phyloP scores from a whole-genome alignment of 805 yeast species.

The Jamesozyma hellenica region DNA sequence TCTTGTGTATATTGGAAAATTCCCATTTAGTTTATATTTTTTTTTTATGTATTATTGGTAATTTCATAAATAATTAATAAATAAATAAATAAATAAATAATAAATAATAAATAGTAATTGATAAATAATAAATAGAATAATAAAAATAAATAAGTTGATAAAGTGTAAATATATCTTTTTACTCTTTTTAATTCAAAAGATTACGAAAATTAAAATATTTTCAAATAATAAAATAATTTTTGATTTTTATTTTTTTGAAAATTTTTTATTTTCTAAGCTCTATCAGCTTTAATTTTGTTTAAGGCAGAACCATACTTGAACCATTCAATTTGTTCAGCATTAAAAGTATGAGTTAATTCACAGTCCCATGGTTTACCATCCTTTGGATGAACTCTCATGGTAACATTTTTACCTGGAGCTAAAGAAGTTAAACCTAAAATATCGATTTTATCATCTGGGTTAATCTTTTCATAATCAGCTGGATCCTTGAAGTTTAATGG shows the following conservation, averaged over 20 bases:
- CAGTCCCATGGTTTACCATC: conserved; percentile 80
- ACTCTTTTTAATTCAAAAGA: too few species aligned
- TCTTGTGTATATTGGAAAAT: too few species aligned
- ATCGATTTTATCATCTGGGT: conserved; percentile 84
- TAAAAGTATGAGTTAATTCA: conserved; percentile 92
- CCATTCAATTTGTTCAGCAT: conserved; percentile 96
- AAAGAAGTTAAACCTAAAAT: conserved; percentile 72
- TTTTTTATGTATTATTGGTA: too few species aligned
- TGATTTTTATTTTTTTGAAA: neutral
- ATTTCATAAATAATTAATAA: too few species aligned
- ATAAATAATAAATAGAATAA: too few species aligned
- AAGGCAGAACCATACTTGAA: conserved; percentile 98
- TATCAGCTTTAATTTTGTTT: conserved; percentile 47
- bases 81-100: too few species aligned
- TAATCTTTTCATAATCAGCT: conserved; percentile 87
- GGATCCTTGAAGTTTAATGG: conserved; percentile 89
- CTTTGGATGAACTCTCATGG: conserved; percentile 60
- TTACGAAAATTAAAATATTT: too few species aligned
- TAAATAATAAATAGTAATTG: too few species aligned
- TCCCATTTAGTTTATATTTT: too few species aligned
- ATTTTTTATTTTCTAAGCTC: neutral
- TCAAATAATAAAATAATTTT: too few species aligned
- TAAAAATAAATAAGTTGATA: too few species aligned
- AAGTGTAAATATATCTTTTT: too few species aligned
- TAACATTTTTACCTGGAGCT: conserved; percentile 88